phyloP scores from a whole-genome alignment of 495 filamentous ascomycete species.

The Penicilliopsis zonata region DNA sequence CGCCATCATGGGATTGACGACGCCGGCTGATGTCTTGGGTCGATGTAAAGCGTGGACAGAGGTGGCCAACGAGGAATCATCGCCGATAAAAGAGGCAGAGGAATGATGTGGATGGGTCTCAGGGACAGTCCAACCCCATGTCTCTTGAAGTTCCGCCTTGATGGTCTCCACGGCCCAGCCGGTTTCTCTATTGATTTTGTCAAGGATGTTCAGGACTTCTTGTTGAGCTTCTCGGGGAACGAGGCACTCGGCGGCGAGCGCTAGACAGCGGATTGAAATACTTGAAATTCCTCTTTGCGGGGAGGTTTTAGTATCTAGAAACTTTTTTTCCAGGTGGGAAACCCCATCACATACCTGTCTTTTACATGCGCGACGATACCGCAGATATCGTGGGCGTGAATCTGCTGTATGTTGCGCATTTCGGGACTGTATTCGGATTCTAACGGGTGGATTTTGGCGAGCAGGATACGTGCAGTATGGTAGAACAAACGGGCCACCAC shows the following conservation, averaged over 20 bases:
- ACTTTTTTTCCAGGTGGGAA: no score
- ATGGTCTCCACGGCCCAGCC: conserved; percentile 66
- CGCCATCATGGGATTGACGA: conserved; percentile 52
- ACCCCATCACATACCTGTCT: conserved; percentile 50
- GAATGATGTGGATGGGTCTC: conserved; percentile 15
- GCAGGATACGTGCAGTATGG: conserved; percentile 68
- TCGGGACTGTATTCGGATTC: conserved; percentile 40
- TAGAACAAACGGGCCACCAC: conserved; percentile 84
- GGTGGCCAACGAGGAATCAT: conserved; percentile 12
- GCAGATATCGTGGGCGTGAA: conserved; percentile 71
- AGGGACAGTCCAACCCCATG: conserved; percentile 60
- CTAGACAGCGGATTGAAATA: conserved; percentile 66
- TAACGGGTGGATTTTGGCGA: conserved; percentile 70
- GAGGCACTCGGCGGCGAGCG: conserved; percentile 67
- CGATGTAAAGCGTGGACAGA: conserved; percentile 10
- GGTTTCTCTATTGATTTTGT: conserved; percentile 60
- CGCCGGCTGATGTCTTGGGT: conserved; percentile 28
- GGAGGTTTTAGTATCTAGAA: conserved; percentile 5
- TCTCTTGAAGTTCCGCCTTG: conserved; percentile 53
- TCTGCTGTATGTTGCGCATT: conserved; percentile 54
- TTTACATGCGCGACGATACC: conserved; percentile 78
- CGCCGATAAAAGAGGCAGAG: conserved; percentile 8
- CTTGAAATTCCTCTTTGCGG: conserved; percentile 52
- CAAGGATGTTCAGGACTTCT: conserved; percentile 69
- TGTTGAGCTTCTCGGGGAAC: conserved; percentile 60